These are phyloP conservation scores for Xylariaceae sp. DNA, from an alignment of 2,329 filamentous ascomycete species.

Conservation along the genomic window DNA sequence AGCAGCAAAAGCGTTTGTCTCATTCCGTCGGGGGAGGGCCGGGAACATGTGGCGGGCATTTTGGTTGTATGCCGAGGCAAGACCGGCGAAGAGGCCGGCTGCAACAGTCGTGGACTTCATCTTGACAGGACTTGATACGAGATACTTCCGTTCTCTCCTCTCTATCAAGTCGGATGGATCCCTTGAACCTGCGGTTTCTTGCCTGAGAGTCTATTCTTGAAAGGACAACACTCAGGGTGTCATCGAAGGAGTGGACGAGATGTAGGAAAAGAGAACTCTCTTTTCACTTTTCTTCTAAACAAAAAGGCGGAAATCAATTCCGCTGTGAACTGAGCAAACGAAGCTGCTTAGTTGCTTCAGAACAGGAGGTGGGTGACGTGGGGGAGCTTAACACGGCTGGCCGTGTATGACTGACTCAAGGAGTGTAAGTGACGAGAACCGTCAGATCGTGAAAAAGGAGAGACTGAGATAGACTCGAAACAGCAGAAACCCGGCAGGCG, in stretches of 20 bases:
- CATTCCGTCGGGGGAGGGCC: constrained; percentile 28
- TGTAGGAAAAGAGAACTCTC: constrained; percentile 20
- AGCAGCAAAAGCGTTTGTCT: constrained; percentile 16
- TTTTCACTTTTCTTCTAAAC: constrained; percentile 2
- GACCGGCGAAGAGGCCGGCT: constrained; percentile 31
- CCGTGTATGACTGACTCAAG: constrained; percentile 30
- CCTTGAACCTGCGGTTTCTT: constrained; percentile 19
- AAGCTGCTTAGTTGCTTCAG: constrained; percentile 25
- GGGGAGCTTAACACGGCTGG: constrained; percentile 27
- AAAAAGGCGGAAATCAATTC: constrained; percentile 36
- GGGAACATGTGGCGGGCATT: constrained; percentile 32
- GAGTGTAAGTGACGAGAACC: constrained; percentile 30
- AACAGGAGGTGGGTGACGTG: constrained; percentile 21
- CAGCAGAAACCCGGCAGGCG: constrained; percentile 28
- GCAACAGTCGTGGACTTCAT: constrained; percentile 35
- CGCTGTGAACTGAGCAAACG: constrained; percentile 30
- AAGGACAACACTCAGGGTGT: constrained; percentile 10
- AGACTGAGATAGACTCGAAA: constrained; percentile 32
- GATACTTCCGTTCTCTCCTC: not conserved
- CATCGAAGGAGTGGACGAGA: constrained; percentile 31
- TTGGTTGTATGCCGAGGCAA: constrained; percentile 32
- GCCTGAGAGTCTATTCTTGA: constrained; percentile 19
- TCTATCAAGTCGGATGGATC: constrained; percentile 9
- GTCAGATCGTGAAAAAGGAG: constrained; percentile 29
- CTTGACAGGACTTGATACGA: constrained; percentile 18